Base-by-base conservation (phyloP, 179 eudicot genomes). In the Silene vulgaris region DNA sequence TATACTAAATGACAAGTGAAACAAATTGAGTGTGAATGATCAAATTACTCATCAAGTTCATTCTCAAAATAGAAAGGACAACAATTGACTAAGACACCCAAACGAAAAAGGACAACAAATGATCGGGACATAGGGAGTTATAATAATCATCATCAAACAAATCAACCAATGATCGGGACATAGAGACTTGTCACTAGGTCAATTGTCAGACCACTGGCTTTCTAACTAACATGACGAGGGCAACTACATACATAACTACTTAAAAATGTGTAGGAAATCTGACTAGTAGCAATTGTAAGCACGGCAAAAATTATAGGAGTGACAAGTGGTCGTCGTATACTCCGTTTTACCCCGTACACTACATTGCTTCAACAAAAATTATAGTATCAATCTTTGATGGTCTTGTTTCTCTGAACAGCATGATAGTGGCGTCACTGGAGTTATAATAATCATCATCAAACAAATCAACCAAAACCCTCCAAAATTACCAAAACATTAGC, bases 401-500 rank as follows among this genome's bases (percentile, higher is more conserved):
- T 72, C 74, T 77, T 68, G 68, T 72, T 74, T 52, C 50, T n/a
- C 54, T 70, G 16, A 74, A 57, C 83, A 77, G 80, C 26, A 67
- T 59, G 79, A 60, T 68, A 69, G 61, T 37, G 61, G 60, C 7
- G 74, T 40, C 67, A 8, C 54, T 56, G 28, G 65, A 23, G 26
- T 23, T 29, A 65, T 1, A 12, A 14, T 65, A 20, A 63, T 63
- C 67, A 63, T 26, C 67, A 37, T 68, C 52, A 37, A 21, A 17
- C 6, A 21, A 69, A 65, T 68, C 35, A 69, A 69, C 32, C 16
- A 66, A 50, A 66, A 65, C 21, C 43, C 43, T 29, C 43, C 1
- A 65, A 28, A 65, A 6, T n/a, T 35, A 35, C 26, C 14, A 37
- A 16, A 37, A 19, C 26, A 48, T 69, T 69, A 65, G 14, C 11